Evolutionary conservation across 345 rosid species (phyloP), one percentile per base, ranked within the genome.

Genomic region (Barbarea vulgaris): DNA sequence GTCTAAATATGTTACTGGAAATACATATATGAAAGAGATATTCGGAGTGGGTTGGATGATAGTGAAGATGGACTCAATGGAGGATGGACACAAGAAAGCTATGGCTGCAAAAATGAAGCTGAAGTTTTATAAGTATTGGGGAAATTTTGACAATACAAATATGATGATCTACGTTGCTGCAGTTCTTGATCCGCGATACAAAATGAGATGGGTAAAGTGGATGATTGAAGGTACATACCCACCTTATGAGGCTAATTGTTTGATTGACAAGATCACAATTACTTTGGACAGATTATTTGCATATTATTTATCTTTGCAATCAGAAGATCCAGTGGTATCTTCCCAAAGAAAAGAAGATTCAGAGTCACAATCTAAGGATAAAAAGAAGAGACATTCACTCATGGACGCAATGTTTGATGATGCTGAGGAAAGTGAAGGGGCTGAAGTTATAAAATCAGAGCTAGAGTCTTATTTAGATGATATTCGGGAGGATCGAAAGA

Each of bases 51-150:
- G 65, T 0, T 69, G 25, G 52, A 69, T 36, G 18, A 54, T 68
- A 14, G 3, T 19, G 1, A 39, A 69, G 52, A 69, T 55, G 64
- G 37, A n/a, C 1, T n/a, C 9, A 6, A 34, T 39, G 60, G 52
- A 27, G 3, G 37, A 68, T 27, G 1, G 3, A n/a, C 3, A 19
- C 42, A 46, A 14, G 24, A 68, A 7, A 44, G 13, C 13, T 6
- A 67, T 51, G 71, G 14, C 34, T 14, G 9, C 12, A 6, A 42
- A 27, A 17, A 64, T 64, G 55, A 64, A 17, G 15, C 5, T 27
- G 0, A 31, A 30, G 61, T 67, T 53, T 34, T 36, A 67, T 24
- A 67, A 67, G 18, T 67, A 67, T 67, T 33, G n/a, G 34, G 53
- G 11, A 22, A 66, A 18, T 1, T 54, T 37, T 36, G 37, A 68